Evolutionary conservation across 2,329 filamentous ascomycete genomes (phyloP), one percentile per base, ranked within the genome.

Genomic region (Rhinocladiella mackenziei): DNA sequence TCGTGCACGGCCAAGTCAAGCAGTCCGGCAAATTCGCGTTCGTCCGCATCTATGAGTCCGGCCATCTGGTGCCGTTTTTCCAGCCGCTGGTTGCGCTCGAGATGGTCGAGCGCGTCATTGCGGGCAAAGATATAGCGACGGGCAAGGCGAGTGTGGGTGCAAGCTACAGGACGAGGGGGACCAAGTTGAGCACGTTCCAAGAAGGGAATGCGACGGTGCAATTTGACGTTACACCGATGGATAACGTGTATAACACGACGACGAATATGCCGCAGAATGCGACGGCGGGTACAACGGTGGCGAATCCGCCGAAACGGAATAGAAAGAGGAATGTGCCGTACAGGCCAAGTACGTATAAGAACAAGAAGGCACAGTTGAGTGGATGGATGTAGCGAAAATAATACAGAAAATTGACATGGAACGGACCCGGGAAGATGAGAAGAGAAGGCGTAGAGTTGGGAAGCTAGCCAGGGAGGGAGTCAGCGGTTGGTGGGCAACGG

Each of bases 1-100:
- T 73, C n/a, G 67, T 72, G 8, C 73, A 77, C 58, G 75, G 73
- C 5, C 71, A 76, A 54, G 71, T 73, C 14, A 72, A 68, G 58
- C 75, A 78, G 58, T 56, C 63, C 33, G 64, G 66, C 23, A 60
- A 63, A 33, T 66, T 70, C 50, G 64, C 63, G 23, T 71, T 71
- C 47, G 58, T 60, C 6, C 61, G 66, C n/a, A 57, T 57, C 43
- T 69, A 65, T 54, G 60, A 67, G 44, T 58, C 59, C 15, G 67
- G 66, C 6, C 66, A 70, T 53, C 63, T 68, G 54, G 66, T 69
- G 20, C 56, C 56, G 1, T 58, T 56, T 29, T 58, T 48, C 43
- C 78, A 82, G 62, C 80, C 79, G 7, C 68, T 76, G 56, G 78
- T 77, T 3, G 66, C 75, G 2, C 72, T 81, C 46, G 73, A 77